A percentile compares a stretch with the other conserved stretches of the same genome.
These are phyloP conservation scores for Amborella trichopoda DNA, from an alignment of 164 flowering plant species.

Conservation along the genomic window DNA sequence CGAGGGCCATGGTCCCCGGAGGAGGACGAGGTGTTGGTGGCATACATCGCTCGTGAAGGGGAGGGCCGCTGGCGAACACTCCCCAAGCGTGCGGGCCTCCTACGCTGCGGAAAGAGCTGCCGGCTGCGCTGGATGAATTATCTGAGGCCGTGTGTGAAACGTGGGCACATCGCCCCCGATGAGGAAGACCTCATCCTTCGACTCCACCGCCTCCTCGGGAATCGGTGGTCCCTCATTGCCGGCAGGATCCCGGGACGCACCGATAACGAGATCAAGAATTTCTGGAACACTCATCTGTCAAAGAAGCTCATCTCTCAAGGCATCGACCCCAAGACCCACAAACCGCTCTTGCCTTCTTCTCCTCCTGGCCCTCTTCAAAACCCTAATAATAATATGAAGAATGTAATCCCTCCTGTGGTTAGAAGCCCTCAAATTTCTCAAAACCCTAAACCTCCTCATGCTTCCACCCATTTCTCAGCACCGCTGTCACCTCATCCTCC, in stretches of 20 bases:
- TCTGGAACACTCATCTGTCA: not conserved
- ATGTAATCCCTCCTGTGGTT: not conserved
- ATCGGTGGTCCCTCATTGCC: not conserved
- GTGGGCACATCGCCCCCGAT: not conserved
- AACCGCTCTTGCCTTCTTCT: not conserved
- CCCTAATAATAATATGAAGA: not conserved
- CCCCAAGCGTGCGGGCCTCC: not conserved
- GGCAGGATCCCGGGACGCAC: conserved; percentile 9
- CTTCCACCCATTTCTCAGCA: not conserved
- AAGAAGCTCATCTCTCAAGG: not conserved
- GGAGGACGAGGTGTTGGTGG: not conserved
- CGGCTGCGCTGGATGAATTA: not conserved
- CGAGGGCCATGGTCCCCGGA: not conserved
- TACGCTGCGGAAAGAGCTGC: not conserved
- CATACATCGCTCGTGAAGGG: not conserved
- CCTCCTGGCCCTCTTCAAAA: not conserved
- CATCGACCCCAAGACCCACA: not conserved
- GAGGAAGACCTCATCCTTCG: not conserved
- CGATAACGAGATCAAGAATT: not conserved
- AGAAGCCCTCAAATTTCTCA: not conserved
- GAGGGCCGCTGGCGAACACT: not conserved
- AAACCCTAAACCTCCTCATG: not conserved
- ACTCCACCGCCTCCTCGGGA: not conserved
- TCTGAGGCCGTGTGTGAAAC: not conserved
- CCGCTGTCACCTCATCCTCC: not conserved